phyloP scores from a whole-genome alignment of 345 rosid species.

The Gossypium rotundifolium region DNA sequence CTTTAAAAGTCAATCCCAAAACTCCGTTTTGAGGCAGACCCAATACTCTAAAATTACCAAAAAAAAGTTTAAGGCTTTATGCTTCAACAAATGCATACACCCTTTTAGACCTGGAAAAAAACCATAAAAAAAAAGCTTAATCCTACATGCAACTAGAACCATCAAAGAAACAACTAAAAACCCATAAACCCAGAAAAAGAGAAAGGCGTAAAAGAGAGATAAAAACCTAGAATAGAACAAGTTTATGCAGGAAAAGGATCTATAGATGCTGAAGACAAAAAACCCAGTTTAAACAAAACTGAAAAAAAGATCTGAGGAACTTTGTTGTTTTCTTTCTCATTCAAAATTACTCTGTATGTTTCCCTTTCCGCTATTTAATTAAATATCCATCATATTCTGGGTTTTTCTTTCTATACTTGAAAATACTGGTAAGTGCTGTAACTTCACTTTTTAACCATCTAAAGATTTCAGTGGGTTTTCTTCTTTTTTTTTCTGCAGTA shows the following conservation, averaged over 20 bases:
- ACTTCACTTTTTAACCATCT: background rate
- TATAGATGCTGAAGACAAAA: background rate
- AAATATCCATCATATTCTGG: background rate
- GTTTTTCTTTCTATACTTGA: background rate
- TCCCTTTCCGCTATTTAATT: background rate
- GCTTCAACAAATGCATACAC: slow-evolving; percentile 22
- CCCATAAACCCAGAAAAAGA: slow-evolving; percentile 3
- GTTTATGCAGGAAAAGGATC: background rate
- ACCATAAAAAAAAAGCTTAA: background rate
- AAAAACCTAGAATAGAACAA: slow-evolving; percentile 6
- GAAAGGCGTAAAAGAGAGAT: background rate
- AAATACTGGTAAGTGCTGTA: background rate
- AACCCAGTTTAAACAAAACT: background rate
- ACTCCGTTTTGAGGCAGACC: slow-evolving; percentile 10
- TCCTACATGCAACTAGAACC: slow-evolving; percentile 23
- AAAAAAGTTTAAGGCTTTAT: slow-evolving; percentile 19
- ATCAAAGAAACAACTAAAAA: background rate
- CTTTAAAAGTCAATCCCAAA: slow-evolving; percentile 19
- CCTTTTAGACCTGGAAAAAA: slow-evolving; percentile 17
- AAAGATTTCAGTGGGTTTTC: background rate
- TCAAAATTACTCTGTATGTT: background rate
- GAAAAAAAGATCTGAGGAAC: background rate
- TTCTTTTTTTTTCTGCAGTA: background rate
- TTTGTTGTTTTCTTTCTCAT: background rate
- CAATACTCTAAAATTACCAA: slow-evolving; percentile 20